A percentile compares a stretch with the other conserved stretches of the same genome.
These are phyloP conservation scores for Phialemoniopsis sp. DNA, from an alignment of 2,329 filamentous ascomycete species.

Conservation along the genomic window DNA sequence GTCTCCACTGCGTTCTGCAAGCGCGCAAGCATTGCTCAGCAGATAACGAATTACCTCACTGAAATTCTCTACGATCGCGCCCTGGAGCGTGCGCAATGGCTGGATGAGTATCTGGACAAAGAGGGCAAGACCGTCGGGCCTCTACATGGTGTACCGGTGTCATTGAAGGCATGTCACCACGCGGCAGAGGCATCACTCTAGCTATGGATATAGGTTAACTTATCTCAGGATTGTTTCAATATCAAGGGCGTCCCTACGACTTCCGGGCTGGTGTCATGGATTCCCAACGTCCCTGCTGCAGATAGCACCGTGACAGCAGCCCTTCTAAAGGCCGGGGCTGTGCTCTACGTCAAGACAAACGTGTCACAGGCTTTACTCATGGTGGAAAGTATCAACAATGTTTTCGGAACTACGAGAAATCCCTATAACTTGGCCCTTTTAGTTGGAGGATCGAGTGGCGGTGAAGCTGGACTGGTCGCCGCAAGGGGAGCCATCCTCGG, in stretches of 20 bases:
- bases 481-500: not conserved
- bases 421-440: not conserved
- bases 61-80: not conserved
- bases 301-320: no score
- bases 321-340: no score
- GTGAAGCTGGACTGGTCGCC: not conserved
- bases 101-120: slow-evolving; percentile 1
- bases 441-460: not conserved
- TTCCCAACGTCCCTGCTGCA: no score
- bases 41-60: not conserved
- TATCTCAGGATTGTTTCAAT: no score
- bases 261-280: no score
- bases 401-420: not conserved
- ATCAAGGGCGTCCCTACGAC: no score
- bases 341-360: no score
- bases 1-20: not conserved
- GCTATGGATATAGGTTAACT: no score
- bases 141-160: slow-evolving; percentile 2
- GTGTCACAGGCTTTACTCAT: no score
- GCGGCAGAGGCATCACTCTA: no score
- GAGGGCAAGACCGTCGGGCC: slow-evolving; percentile 1
- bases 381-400: no score
- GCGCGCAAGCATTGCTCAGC: not conserved
- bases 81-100: not conserved
- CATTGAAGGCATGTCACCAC: no score